phyloP scores from a whole-genome alignment of 129 eudicot species.

The Deinandra increscens region DNA sequence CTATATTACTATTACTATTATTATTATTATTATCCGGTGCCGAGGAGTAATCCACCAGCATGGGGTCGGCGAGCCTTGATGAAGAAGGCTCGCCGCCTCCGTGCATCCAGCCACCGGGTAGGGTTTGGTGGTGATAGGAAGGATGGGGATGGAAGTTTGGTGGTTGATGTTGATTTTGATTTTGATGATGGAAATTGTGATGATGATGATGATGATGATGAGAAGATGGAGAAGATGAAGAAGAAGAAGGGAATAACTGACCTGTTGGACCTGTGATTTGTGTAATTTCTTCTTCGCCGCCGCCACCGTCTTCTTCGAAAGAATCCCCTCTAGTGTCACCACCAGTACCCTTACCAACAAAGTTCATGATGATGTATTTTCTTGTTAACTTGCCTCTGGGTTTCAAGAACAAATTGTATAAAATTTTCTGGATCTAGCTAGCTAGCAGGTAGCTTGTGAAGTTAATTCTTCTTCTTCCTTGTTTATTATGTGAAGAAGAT shows the following conservation, averaged over 20 bases:
- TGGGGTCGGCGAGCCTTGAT: conserved; percentile 24
- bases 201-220: conserved; percentile 6
- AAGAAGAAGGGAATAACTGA: conserved; percentile 4
- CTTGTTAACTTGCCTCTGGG: neutral
- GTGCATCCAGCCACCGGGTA: conserved; percentile 33
- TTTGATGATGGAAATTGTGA: neutral
- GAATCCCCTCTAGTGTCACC: conserved; percentile 17
- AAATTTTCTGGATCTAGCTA: conserved; percentile 19
- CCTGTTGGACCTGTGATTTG: conserved; percentile 15
- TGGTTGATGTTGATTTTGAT: conserved; percentile 28
- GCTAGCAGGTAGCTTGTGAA: conserved; percentile 11
- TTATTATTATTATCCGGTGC: neutral
- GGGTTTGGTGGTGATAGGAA: conserved; percentile 34
- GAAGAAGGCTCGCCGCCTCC: conserved; percentile 26
- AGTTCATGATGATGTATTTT: conserved; percentile 47
- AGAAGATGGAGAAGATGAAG: conserved; percentile 17
- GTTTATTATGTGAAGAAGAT: conserved; percentile 8
- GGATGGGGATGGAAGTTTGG: conserved; percentile 20
- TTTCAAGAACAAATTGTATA: neutral
- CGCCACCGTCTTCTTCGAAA: conserved; percentile 23
- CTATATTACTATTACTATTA: neutral
- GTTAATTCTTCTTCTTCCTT: neutral
- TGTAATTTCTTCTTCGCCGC: conserved; percentile 41
- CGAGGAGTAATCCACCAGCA: conserved; percentile 32
- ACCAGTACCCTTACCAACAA: conserved; percentile 33